Evolutionary conservation across 164 flowering plant species (phyloP), one percentile per base, ranked within the genome.

Genomic region (Aristolochia fimbriata): DNA sequence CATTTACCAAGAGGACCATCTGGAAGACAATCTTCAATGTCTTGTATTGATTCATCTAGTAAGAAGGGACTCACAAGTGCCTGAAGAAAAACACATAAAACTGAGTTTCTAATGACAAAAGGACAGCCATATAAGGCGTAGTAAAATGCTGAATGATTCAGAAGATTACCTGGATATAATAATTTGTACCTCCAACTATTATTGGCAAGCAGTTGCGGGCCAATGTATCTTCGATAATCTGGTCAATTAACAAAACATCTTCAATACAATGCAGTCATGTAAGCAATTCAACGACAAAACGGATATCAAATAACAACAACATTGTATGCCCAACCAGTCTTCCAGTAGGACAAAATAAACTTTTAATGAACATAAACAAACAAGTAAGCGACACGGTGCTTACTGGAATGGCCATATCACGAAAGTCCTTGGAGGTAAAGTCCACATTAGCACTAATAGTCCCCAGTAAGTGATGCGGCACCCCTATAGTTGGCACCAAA

Each of bases 181-280:
- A 94, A 83, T 87, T 86, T 55, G 99, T 94, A 51, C 96, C 99
- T 3, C 99, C 96, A 65, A 91, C 99, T 52, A 94, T 73, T 37
- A 94, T 82, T 15, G 97, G 97, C 72, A 91, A 71, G 69, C 64
- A 50, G 41, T 81, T 73, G 17, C 88, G 88, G 15, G 90, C 78
- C 54, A 76, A 53, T 66, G 91, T 83, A 15, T 76, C 91, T 53
- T 79, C 59, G 17, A 94, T 83, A 15, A 88, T 74, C 97, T 93
- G 82, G 68, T 80, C 8, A 49, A 49, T 17, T 21, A 49, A 49
- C 52, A n/a, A 49, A 16, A 16, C 19, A 16, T 49, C 22, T 17
- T 49, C 4, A 15, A 49, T 21, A 16, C 52, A 8, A 37, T 3
- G 43, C 43, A 15, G 15, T 16, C 17, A 17, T 49, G 16, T 21